A percentile compares a stretch with the other conserved stretches of the same genome.
Evolutionary conservation across 768 basidiomycete genomes (phyloP).

Genomic region (Podaxis sp.): DNA sequence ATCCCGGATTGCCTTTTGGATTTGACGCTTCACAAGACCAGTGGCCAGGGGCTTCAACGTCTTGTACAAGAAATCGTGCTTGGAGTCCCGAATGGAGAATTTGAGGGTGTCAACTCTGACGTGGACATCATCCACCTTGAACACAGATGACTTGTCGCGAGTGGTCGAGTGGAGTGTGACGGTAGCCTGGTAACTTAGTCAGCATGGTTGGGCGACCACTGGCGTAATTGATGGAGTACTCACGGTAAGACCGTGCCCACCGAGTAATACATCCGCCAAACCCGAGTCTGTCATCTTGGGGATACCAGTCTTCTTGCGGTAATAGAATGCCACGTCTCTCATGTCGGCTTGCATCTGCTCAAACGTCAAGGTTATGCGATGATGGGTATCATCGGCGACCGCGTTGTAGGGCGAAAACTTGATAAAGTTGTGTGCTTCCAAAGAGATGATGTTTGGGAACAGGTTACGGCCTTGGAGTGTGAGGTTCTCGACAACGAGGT

Average conservation of each 20-base stretch:
- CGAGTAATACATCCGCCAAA: conserved; percentile 81
- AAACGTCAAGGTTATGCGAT: conserved; percentile 74
- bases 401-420: conserved; percentile 79
- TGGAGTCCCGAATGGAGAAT: conserved; percentile 88
- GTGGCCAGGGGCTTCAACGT: conserved; percentile 78
- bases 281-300: conserved; percentile 81
- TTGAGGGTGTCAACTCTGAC: conserved; percentile 87
- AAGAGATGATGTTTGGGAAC: conserved; percentile 74
- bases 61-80: conserved; percentile 89
- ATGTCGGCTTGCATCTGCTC: conserved; percentile 92
- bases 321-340: conserved; percentile 91
- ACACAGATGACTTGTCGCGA: conserved; percentile 68
- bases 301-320: conserved; percentile 81
- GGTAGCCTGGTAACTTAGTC: conserved; percentile 37
- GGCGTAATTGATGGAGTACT: conserved; percentile 20
- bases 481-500: conserved; percentile 92
- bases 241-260: conserved; percentile 78
- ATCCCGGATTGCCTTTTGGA: conserved; percentile 53
- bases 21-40: conserved; percentile 77
- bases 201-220: not conserved
- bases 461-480: conserved; percentile 86
- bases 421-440: conserved; percentile 80
- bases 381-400: conserved; percentile 58
- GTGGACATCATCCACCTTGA: conserved; percentile 67
- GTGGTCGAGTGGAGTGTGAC: conserved; percentile 60